These are phyloP conservation scores for Gamsiella multidivaricata DNA, from an alignment of 192 early-diverging fungal genomes.

Conservation along the genomic window DNA sequence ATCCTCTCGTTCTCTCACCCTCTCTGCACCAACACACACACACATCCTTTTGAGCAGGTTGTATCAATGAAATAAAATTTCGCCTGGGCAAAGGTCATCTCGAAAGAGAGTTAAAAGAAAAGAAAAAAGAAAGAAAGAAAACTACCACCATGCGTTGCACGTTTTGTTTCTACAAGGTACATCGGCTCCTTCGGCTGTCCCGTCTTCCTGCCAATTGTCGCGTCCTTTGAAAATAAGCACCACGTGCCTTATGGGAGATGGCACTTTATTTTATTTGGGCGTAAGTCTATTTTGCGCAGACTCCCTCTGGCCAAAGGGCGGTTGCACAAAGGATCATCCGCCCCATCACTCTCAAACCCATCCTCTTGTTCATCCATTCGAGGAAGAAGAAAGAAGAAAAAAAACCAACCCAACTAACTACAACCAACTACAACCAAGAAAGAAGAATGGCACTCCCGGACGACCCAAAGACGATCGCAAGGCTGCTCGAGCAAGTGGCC, in stretches of 20 bases:
- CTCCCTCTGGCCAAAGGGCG: not conserved
- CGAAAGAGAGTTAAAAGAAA: conserved; percentile 19
- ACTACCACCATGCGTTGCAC: too few species aligned
- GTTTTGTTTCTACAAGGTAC: too few species aligned
- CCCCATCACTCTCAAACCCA: not conserved
- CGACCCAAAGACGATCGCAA: conserved; percentile 4
- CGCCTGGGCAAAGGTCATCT: conserved; percentile 29
- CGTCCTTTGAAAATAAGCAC: not conserved
- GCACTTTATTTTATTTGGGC: not conserved
- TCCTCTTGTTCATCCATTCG: conserved; percentile 1
- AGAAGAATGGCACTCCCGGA: conserved; percentile 13
- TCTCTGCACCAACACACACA: too few species aligned
- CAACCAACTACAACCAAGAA: not conserved
- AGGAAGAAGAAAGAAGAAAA: too few species aligned
- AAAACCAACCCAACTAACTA: too few species aligned
- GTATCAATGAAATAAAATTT: not conserved
- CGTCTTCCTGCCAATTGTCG: too few species aligned
- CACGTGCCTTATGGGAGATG: too few species aligned
- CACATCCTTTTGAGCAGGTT: not conserved
- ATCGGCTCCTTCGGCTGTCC: too few species aligned
- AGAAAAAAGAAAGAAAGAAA: not conserved
- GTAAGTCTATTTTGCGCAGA: not conserved
- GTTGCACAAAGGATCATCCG: not conserved
- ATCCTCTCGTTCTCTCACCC: too few species aligned
- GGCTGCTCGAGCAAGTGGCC: conserved; percentile 8